A percentile compares a stretch with the other conserved stretches of the same genome.
These are phyloP conservation scores for Rubia balearica DNA, from an alignment of 305 asterid genomes.

Conservation along the genomic window DNA sequence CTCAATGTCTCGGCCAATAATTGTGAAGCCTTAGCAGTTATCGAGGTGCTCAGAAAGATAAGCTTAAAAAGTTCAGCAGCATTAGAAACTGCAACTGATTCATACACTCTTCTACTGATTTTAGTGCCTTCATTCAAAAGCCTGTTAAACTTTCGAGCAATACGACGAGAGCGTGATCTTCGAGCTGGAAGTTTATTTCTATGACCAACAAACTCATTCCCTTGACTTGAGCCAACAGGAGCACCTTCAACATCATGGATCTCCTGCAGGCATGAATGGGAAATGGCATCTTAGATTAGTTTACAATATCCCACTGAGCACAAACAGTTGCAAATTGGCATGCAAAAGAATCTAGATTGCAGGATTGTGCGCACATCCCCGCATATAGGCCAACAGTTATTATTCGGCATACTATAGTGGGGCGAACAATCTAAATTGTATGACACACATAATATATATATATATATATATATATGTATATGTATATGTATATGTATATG, in stretches of 20 bases:
- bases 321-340: neutral
- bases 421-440: neutral
- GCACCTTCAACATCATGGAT: conserved; percentile 19
- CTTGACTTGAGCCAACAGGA: conserved; percentile 32
- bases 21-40: conserved; percentile 59
- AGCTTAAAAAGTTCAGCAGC: conserved; percentile 92
- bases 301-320: neutral
- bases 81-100: conserved; percentile 90
- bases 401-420: neutral
- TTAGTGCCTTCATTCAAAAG: conserved; percentile 37
- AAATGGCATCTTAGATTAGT: conserved; percentile 1
- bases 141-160: conserved; percentile 46
- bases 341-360: neutral
- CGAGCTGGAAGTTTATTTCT: conserved; percentile 39
- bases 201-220: conserved; percentile 31
- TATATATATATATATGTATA: too few species aligned
- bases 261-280: conserved; percentile 25
- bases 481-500: too few species aligned
- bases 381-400: neutral
- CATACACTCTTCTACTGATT: conserved; percentile 44
- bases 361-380: neutral
- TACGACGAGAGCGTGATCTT: conserved; percentile 44
- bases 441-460: neutral
- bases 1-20: conserved; percentile 85
- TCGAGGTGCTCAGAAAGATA: conserved; percentile 75